phyloP scores from a whole-genome alignment of 345 rosid species.

The Eucalyptus dawsonii region DNA sequence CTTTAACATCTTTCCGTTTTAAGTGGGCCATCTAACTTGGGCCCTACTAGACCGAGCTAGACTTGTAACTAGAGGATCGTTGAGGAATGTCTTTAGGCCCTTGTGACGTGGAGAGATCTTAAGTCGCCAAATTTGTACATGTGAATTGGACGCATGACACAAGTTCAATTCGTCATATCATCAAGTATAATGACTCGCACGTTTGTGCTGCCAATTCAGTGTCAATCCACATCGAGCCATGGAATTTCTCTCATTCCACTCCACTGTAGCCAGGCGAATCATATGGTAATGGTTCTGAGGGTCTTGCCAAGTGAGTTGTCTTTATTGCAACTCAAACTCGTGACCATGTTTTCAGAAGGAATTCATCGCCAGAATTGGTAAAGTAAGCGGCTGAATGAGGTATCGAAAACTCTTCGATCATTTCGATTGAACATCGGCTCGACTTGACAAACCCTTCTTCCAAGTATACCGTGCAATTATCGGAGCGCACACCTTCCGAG shows the following conservation, averaged over 20 bases:
- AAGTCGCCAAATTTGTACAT: background rate
- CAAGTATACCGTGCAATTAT: background rate
- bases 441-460: background rate
- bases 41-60: background rate
- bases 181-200: background rate
- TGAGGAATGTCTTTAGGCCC: background rate
- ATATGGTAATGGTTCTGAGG: background rate
- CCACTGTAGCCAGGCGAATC: background rate
- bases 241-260: background rate
- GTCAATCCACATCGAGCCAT: background rate
- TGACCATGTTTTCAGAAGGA: background rate
- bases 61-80: background rate
- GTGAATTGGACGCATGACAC: rapidly evolving
- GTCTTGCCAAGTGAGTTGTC: background rate
- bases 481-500: background rate
- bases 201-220: background rate
- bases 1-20: background rate
- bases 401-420: background rate
- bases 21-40: background rate
- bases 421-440: background rate
- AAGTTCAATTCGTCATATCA: background rate
- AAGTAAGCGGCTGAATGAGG: background rate
- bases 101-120: background rate
- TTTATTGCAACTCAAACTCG: background rate
- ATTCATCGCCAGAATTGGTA: background rate